Evolutionary conservation across 345 rosid genomes (phyloP), one percentile per base, ranked within the genome.

Genomic region (Citrus glauca): DNA sequence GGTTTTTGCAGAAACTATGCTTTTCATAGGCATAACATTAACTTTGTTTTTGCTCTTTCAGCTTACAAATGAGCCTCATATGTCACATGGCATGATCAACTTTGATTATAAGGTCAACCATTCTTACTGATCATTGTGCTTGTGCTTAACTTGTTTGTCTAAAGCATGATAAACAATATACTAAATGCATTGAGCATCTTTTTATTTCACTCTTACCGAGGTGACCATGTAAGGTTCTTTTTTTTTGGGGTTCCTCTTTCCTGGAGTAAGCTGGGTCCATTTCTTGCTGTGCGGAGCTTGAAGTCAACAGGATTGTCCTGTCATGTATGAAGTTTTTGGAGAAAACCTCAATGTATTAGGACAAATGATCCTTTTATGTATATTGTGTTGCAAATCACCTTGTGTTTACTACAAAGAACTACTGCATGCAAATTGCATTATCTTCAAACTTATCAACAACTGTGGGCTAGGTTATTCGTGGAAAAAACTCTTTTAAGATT

Each of bases 71-170:
- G 98, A 96, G 84, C 91, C 87, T 64, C 98, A 96, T 82, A 76
- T 89, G 91, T 96, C 99, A 2, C 97, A 94, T 37, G 98, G 88
- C 77, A 89, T 91, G 90, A 76, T 88, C 85, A 91, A 90, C 86
- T 94, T 96, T 73, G 98, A 96, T 90, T 94, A 91, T 90, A 92
- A 92, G 97, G 99, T 96, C 38, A 76, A 69, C 25, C 53, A 71
- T 27, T 48, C 66, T 32, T 32, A 40, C 72, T 19, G 60, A 61
- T 27, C 60, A 61, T 42, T 28, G 0, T 42, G 40, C 64, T 33
- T 33, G 10, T 72, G 33, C 40, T 25, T 70, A 70, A 6, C 5
- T 14, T 13, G 53, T 22, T 35, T 72, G 59, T 7, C 20, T 35
- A 38, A 35, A 57, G 30, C 27, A 61, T 75, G 27, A 32, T 9